Conservation (phyloP, 768 basidiomycete species). For the Pisolithus orientalis region DNA sequence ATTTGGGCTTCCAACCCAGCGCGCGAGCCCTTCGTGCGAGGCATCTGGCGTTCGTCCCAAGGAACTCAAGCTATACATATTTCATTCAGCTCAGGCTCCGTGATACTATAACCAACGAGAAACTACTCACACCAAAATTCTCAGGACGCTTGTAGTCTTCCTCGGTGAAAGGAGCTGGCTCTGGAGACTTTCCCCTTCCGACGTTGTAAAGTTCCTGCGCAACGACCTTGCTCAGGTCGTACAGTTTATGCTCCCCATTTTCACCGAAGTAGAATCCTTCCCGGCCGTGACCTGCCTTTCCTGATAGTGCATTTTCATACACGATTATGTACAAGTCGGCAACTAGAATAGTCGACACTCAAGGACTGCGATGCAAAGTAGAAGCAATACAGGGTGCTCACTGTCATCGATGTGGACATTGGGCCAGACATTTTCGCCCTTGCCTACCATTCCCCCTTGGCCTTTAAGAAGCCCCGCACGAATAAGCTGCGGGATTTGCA, state of each 20-base stretch:
- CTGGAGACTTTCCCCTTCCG: constrained; percentile 8
- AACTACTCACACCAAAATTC: background rate
- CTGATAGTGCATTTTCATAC: constrained; percentile 8
- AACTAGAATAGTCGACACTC: constrained; percentile 1
- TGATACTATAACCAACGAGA: background rate
- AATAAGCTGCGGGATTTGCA: constrained; percentile 23
- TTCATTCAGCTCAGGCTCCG: constrained; percentile 7
- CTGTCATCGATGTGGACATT: constrained; percentile 18
- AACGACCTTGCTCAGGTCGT: constrained; percentile 10
- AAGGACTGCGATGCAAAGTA: background rate
- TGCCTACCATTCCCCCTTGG: constrained; percentile 17
- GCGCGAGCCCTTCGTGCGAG: constrained; percentile 13
- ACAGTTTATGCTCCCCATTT: constrained; percentile 13
- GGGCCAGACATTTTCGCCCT: constrained; percentile 23
- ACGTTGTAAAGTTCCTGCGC: constrained; percentile 9
- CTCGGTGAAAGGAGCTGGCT: constrained; percentile 11
- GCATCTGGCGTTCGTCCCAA: constrained; percentile 19
- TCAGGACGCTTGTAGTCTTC: constrained; percentile 11
- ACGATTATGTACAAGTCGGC: constrained; percentile 14
- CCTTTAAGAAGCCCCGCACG: constrained; percentile 12
- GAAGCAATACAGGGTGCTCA: constrained; percentile 1
- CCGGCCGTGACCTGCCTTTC: constrained; percentile 14
- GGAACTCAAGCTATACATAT: constrained; percentile 6
- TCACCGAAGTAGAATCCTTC: constrained; percentile 23
- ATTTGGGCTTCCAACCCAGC: constrained; percentile 26